A percentile compares a stretch with the other conserved stretches of the same genome.
Conservation (phyloP, 108 stramenopile species). For the Nitzschia palea region DNA sequence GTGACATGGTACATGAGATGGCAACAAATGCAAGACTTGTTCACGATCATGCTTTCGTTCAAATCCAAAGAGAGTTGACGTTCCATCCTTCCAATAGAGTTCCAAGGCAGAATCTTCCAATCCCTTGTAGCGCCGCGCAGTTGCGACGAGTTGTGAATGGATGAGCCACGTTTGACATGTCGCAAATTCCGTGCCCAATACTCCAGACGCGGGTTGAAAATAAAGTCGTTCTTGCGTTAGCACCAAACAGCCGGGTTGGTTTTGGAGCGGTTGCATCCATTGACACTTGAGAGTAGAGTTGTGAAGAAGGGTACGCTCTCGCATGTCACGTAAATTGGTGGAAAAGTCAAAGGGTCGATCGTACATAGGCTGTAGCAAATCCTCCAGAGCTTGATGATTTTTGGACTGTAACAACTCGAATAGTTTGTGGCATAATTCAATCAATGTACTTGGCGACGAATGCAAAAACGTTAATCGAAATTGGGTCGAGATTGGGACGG, state of each 20-base stretch:
- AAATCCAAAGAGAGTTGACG: slow-evolving; percentile 64
- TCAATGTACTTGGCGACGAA: slow-evolving; percentile 55
- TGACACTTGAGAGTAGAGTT: slow-evolving; percentile 32
- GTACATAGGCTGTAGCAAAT: slow-evolving; percentile 58
- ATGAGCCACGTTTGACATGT: slow-evolving; percentile 40
- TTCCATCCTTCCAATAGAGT: slow-evolving; percentile 63
- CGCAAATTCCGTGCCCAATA: slow-evolving; percentile 21
- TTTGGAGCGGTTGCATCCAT: slow-evolving; percentile 55
- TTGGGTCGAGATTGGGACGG: slow-evolving; percentile 34
- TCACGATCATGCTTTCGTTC: slow-evolving; percentile 72
- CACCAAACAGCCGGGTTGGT: slow-evolving; percentile 54
- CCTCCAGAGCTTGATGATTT: slow-evolving; percentile 37
- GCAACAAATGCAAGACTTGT: slow-evolving; percentile 62
- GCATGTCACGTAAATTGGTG: slow-evolving; percentile 57
- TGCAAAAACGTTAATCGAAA: slow-evolving; percentile 76
- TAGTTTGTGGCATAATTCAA: slow-evolving; percentile 51
- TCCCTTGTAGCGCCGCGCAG: slow-evolving; percentile 74
- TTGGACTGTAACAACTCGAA: slow-evolving; percentile 35
- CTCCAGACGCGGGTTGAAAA: slow-evolving; percentile 64
- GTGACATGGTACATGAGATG: slow-evolving; percentile 52
- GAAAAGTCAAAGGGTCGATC: slow-evolving; percentile 64
- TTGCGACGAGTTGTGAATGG: slow-evolving; percentile 55
- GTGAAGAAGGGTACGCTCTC: slow-evolving; percentile 51
- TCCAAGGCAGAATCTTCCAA: slow-evolving; percentile 79
- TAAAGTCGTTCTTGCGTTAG: slow-evolving; percentile 68